Conservation (phyloP, 176 grass and related monocot genomes). For the Oryza rufipogon region DNA sequence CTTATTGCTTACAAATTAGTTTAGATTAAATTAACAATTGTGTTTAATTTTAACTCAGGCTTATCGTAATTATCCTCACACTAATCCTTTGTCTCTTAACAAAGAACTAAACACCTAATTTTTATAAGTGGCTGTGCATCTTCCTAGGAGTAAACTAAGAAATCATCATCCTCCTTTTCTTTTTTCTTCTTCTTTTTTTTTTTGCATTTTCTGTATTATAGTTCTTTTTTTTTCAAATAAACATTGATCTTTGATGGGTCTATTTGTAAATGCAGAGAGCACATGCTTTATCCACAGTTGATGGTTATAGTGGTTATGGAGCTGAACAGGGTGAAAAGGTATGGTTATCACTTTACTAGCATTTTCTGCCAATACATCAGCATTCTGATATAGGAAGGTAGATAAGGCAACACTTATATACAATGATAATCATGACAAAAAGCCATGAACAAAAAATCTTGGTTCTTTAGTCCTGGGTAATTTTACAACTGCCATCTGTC, state of each 20-base stretch:
- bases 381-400: neutral
- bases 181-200: no score
- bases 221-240: neutral
- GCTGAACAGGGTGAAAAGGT: conserved; percentile 99
- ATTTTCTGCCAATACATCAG: conserved; percentile 2
- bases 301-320: conserved; percentile 98
- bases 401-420: no score
- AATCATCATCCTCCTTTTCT: neutral
- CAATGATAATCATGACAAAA: no score
- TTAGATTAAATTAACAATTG: no score
- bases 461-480: no score
- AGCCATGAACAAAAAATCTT: no score
- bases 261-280: conserved; percentile 62
- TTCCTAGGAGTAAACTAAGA: neutral
- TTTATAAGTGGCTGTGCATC: neutral
- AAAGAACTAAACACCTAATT: no score
- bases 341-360: conserved; percentile 3
- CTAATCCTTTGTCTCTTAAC: no score
- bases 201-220: neutral
- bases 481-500: no score
- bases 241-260: neutral
- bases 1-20: no score
- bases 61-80: no score
- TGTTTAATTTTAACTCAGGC: no score
- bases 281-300: conserved; percentile 67